phyloP scores from a whole-genome alignment of 2,329 filamentous ascomycete species.

The Fusarium miscanthi region DNA sequence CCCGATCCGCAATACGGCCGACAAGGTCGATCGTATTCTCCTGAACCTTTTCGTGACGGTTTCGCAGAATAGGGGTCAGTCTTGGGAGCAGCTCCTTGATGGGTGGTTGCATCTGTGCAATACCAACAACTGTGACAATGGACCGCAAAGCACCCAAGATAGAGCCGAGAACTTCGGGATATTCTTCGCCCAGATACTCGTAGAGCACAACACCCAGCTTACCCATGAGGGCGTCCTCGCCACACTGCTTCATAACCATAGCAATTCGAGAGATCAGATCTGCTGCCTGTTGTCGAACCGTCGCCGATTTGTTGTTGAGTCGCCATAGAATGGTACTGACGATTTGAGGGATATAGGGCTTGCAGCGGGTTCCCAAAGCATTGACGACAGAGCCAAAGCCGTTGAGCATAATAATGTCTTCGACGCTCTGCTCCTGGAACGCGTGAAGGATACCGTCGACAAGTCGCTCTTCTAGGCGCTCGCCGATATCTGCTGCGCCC shows the following conservation, averaged over 20 bases:
- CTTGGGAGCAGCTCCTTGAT: slow-evolving; percentile 96
- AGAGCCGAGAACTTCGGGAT: slow-evolving; percentile 95
- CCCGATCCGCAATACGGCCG: slow-evolving; percentile 96
- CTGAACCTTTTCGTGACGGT: slow-evolving; percentile 98
- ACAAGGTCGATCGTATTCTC: slow-evolving; percentile 99
- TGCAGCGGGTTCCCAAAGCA: slow-evolving; percentile 90
- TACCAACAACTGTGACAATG: slow-evolving; percentile 97
- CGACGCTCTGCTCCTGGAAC: slow-evolving; percentile 97
- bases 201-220: slow-evolving; percentile 95
- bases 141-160: slow-evolving; percentile 94
- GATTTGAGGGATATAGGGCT: slow-evolving; percentile 96
- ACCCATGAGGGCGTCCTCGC: slow-evolving; percentile 94
- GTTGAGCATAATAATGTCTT: slow-evolving; percentile 96
- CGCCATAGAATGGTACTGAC: slow-evolving; percentile 96
- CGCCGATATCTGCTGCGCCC: slow-evolving; percentile 92
- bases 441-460: slow-evolving; percentile 95
- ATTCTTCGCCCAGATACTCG: slow-evolving; percentile 98
- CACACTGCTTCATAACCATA: slow-evolving; percentile 99
- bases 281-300: slow-evolving; percentile 95
- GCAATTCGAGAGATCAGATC: slow-evolving; percentile 97
- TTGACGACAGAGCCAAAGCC: slow-evolving; percentile 98
- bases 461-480: slow-evolving; percentile 90
- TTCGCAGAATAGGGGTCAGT: slow-evolving; percentile 96
- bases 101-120: slow-evolving; percentile 97
- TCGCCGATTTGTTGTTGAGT: slow-evolving; percentile 97